Conservation (phyloP, 2,329 filamentous ascomycete species). For the Phaeophleospora eucalypticola region DNA sequence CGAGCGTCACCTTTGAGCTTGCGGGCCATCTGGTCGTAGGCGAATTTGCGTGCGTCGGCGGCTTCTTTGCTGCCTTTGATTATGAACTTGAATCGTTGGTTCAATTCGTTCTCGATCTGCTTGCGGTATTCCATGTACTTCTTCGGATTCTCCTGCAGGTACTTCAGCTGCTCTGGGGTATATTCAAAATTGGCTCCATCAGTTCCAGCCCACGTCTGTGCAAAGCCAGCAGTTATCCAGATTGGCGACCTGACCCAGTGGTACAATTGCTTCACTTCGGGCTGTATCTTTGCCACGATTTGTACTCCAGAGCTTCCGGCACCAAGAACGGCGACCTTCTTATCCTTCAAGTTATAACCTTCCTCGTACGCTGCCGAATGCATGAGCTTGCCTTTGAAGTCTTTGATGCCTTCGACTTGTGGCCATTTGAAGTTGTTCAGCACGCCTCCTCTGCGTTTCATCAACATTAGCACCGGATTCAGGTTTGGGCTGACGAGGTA, state of each 20-base stretch:
- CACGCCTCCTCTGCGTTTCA: constrained; percentile 40
- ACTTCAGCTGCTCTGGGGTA: constrained; percentile 39
- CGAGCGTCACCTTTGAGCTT: constrained; percentile 38
- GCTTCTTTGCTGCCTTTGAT: constrained; percentile 48
- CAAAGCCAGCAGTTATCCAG: constrained; percentile 49
- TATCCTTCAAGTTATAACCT: constrained; percentile 35
- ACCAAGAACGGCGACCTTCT: constrained; percentile 42
- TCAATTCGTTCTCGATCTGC: constrained; percentile 48
- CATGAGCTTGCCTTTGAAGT: constrained; percentile 43
- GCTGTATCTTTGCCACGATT: constrained; percentile 41
- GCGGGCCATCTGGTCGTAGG: constrained; percentile 38
- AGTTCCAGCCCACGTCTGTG: constrained; percentile 44
- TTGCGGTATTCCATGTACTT: constrained; percentile 48
- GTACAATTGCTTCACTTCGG: constrained; percentile 37
- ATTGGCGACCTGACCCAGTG: constrained; percentile 43
- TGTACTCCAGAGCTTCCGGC: constrained; percentile 41
- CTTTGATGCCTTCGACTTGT: constrained; percentile 39
- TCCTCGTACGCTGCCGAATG: constrained; percentile 44
- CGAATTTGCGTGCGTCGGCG: constrained; percentile 39
- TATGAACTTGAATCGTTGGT: constrained; percentile 52
- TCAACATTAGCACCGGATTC: not conserved
- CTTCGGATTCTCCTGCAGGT: constrained; percentile 38
- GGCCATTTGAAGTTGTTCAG: constrained; percentile 46
- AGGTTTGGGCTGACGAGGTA: not conserved
- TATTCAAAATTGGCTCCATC: constrained; percentile 48